Conservation (phyloP, 345 rosid species). For the Bruguiera sexangula region DNA sequence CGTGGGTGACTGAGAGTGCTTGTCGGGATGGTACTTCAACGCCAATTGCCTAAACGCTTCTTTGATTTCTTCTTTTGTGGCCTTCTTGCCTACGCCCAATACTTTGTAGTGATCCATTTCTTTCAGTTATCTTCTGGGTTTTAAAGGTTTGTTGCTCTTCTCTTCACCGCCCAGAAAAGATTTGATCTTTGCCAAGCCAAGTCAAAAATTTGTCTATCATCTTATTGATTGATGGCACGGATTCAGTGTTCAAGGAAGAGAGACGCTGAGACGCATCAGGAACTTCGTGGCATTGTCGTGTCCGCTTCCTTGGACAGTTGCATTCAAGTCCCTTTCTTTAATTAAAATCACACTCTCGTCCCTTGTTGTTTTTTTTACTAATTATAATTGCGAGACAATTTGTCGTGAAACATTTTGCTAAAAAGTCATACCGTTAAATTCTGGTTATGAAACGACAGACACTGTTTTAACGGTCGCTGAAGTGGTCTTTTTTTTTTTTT, state of each 20-base stretch:
- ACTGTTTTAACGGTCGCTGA: too few species aligned
- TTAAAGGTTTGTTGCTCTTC: not conserved
- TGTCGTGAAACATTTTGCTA: too few species aligned
- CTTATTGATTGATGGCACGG: not conserved
- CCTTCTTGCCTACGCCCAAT: slow-evolving; percentile 54
- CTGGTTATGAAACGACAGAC: too few species aligned
- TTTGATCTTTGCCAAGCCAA: too few species aligned
- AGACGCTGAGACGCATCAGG: not conserved
- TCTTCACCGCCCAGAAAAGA: too few species aligned
- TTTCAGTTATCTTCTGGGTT: not conserved
- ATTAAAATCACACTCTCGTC: not conserved
- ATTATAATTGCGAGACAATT: not conserved
- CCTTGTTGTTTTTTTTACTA: not conserved
- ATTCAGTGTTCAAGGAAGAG: not conserved
- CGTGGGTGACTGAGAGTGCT: slow-evolving; percentile 64
- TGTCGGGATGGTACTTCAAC: slow-evolving; percentile 72
- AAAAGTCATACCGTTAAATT: too few species aligned
- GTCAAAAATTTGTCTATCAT: not conserved
- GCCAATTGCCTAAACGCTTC: slow-evolving; percentile 78
- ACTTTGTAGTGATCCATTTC: slow-evolving; percentile 72
- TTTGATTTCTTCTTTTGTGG: slow-evolving; percentile 72
- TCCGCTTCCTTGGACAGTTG: not conserved
- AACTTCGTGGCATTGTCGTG: not conserved
- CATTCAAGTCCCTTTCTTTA: not conserved
- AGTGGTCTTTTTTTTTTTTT: too few species aligned